Conservation (phyloP, 441 rosid species). For the Pelargonium citronellum region DNA sequence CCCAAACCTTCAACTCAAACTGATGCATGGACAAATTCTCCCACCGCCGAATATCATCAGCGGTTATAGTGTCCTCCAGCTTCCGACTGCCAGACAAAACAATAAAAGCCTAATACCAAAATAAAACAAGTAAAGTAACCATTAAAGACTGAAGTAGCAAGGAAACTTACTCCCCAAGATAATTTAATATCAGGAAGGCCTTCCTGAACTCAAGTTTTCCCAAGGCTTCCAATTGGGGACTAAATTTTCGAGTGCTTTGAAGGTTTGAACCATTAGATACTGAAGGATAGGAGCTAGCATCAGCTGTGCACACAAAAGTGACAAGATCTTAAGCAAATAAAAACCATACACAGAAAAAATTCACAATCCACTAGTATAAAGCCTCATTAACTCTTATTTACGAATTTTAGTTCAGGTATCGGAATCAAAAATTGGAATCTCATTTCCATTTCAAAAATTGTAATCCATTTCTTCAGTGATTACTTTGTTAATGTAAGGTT, state of each 20-base stretch:
- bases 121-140: background rate
- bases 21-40: conserved; percentile 39
- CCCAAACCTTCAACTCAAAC: conserved; percentile 58
- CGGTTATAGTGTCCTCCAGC: conserved; percentile 31
- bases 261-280: background rate
- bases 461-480: no score
- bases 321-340: background rate
- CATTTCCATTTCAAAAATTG: no score
- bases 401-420: background rate
- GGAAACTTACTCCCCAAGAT: conserved; percentile 50
- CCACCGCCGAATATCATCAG: conserved; percentile 36
- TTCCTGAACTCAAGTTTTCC: conserved; percentile 64
- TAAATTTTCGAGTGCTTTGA: background rate
- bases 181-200: conserved; percentile 55
- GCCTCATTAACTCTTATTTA: conserved; percentile 1
- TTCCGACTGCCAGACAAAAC: conserved; percentile 23
- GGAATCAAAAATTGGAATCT: no score
- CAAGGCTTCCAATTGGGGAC: conserved; percentile 46
- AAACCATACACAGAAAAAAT: background rate
- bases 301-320: background rate
- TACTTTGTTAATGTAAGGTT: background rate
- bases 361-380: background rate
- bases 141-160: background rate
- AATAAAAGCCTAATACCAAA: background rate
- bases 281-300: background rate